Base-by-base conservation (phyloP, 495 filamentous ascomycete species). In the Tuber aestivum region DNA sequence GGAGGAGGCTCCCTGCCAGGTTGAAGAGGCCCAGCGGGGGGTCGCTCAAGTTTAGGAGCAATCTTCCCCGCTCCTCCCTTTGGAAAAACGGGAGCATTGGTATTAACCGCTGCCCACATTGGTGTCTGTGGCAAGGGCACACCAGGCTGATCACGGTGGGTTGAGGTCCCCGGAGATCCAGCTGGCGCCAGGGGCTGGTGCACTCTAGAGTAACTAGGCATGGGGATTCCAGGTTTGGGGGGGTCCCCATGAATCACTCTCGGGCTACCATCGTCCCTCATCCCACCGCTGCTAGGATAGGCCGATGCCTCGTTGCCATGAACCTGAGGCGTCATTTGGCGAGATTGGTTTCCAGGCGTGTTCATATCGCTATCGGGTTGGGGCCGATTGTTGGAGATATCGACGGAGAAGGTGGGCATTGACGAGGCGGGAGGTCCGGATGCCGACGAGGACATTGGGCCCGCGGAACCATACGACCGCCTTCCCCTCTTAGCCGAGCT, bases 361-460 rank as follows among this genome's bases (percentile, higher is more conserved):
- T 82, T 79, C n/a, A 48, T 73, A 61, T 78, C 72, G 41, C 79
- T 73, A 56, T 81, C 77, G 45, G 78, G 72, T 38, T 75, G 78
- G n/a, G 73, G 71, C 41, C 78, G 75, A 38, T 81, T 79, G n/a
- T 65, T 65, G 9, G 80, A 75, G 73, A 81, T 82, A 38, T 82
- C 80, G 61, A 82, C 80, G 18, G 80, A 75, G 41, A 82, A 81
- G 20, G 80, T 81, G 38, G 79, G 80, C 74, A 82, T 81, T 76
- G 79, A 81, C 27, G 75, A 77, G 75, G 76, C 73, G 65, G 80
- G 80, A 72, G 75, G 79, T 42, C 78, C 78, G 56, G 77, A 73
- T 70, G 77, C 74, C 38, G 80, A 79, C 56, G 80, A 77, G 61
- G 74, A 72, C 38, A 61, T 80, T 21, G 78, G 61, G 27, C 73